Conservation (phyloP, 179 eudicot species). For the Amaranthus tricolor region DNA sequence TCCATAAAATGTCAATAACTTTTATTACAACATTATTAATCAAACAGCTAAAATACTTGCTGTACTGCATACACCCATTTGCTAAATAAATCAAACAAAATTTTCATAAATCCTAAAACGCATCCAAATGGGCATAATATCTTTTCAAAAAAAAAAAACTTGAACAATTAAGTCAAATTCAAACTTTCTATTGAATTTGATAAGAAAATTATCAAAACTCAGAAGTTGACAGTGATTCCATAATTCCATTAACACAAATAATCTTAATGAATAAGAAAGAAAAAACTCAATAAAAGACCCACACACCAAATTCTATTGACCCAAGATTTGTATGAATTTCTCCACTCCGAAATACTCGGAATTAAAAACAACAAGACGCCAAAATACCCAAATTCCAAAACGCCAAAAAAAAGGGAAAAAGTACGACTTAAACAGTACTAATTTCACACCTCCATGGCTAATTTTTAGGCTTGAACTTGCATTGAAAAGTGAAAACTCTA, state of each 20-base stretch:
- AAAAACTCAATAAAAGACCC: not conserved
- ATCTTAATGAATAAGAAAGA: not conserved
- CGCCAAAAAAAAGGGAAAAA: not conserved
- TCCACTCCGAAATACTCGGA: not conserved
- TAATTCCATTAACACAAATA: not conserved
- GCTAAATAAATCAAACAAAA: not conserved
- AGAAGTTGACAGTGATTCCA: slow-evolving; percentile 12
- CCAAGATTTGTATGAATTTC: not conserved
- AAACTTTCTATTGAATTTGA: not conserved
- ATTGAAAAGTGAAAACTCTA: too few species aligned
- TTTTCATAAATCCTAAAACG: not conserved
- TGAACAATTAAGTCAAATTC: too few species aligned
- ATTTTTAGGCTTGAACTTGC: not conserved
- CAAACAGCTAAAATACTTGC: slow-evolving; percentile 6
- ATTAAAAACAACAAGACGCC: not conserved
- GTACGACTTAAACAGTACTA: not conserved
- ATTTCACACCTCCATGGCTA: not conserved
- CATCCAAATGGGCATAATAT: slow-evolving; percentile 1
- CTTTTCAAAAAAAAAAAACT: not conserved
- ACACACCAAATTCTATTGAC: not conserved
- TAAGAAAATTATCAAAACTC: not conserved
- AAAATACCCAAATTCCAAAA: not conserved
- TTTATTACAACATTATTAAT: not conserved
- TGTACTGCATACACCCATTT: not conserved
- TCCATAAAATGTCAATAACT: not conserved